Conservation (phyloP, 2,329 filamentous ascomycete species). For the Alternaria dauci region DNA sequence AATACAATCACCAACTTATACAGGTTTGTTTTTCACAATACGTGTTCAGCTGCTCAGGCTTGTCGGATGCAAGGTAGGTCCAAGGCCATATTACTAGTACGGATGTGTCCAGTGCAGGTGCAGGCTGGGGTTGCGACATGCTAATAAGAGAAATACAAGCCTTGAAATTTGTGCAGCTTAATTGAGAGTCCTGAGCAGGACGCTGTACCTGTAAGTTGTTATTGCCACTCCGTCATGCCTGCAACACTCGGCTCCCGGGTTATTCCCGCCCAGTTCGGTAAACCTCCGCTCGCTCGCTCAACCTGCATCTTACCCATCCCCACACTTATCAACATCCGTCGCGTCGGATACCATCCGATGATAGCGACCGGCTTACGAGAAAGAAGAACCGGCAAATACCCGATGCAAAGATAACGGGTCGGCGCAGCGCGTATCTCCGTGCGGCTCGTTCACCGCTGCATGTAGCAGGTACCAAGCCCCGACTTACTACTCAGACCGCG, state of each 20-base stretch:
- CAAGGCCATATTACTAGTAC: too few species aligned
- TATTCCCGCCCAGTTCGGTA: background rate
- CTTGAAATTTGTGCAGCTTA: too few species aligned
- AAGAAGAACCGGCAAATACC: background rate
- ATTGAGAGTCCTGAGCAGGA: background rate
- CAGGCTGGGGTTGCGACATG: too few species aligned
- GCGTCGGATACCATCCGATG: background rate
- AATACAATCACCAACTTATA: too few species aligned
- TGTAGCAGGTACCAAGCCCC: conserved; percentile 16
- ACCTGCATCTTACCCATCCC: background rate
- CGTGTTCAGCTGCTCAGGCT: too few species aligned
- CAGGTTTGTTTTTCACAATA: too few species aligned
- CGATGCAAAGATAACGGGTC: conserved; percentile 4
- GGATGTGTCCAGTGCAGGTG: too few species aligned
- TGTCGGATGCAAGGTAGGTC: too few species aligned
- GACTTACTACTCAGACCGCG: background rate
- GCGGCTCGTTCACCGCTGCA: background rate
- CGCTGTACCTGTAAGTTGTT: background rate
- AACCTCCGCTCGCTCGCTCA: background rate
- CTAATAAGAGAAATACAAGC: too few species aligned
- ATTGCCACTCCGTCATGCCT: background rate
- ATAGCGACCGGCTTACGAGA: background rate
- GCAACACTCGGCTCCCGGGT: background rate
- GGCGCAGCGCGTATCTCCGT: background rate
- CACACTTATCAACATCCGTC: background rate